Conservation (phyloP, 139 green algal species). For the Diplosphaera chodatii region DNA sequence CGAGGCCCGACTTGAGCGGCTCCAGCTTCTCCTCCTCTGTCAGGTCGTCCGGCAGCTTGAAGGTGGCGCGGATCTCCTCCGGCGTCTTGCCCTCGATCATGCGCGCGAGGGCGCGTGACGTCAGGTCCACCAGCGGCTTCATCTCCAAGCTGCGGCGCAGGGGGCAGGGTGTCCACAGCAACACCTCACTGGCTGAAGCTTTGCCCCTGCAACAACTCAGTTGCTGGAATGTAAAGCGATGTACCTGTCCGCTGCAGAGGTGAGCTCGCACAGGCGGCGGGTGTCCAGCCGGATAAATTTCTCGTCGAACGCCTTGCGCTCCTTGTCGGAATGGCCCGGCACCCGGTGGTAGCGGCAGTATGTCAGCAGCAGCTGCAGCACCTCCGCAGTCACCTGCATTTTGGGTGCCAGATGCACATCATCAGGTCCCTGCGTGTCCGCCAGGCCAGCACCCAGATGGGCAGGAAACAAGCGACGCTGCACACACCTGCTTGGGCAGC, state of each 20-base stretch:
- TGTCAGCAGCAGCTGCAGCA: slow-evolving; percentile 41
- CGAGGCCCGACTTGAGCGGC: slow-evolving; percentile 42
- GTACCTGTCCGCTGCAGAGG: slow-evolving; percentile 45
- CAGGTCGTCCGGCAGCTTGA: slow-evolving; percentile 67
- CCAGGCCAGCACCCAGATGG: no score
- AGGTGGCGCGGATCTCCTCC: slow-evolving; percentile 54
- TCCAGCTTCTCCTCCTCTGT: slow-evolving; percentile 80
- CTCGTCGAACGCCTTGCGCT: slow-evolving; percentile 67
- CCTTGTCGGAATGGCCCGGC: slow-evolving; percentile 58
- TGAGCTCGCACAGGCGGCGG: slow-evolving; percentile 59
- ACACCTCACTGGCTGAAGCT: no score
- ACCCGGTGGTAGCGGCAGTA: slow-evolving; percentile 56
- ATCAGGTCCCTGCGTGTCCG: no score
- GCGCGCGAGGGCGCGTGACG: slow-evolving; percentile 48
- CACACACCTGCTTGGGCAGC: slow-evolving; percentile 61
- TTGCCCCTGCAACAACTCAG: no score
- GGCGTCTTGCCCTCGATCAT: slow-evolving; percentile 70
- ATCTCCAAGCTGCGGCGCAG: slow-evolving; percentile 48
- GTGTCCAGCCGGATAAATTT: slow-evolving; percentile 60
- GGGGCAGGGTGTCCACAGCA: no score
- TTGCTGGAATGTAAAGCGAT: no score
- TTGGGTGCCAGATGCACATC: neutral
- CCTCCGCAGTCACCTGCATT: slow-evolving; percentile 25
- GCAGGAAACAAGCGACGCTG: no score
- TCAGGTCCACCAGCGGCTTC: slow-evolving; percentile 60